Base-by-base conservation (phyloP, 306 rosid species). In the Pueraria montana region DNA sequence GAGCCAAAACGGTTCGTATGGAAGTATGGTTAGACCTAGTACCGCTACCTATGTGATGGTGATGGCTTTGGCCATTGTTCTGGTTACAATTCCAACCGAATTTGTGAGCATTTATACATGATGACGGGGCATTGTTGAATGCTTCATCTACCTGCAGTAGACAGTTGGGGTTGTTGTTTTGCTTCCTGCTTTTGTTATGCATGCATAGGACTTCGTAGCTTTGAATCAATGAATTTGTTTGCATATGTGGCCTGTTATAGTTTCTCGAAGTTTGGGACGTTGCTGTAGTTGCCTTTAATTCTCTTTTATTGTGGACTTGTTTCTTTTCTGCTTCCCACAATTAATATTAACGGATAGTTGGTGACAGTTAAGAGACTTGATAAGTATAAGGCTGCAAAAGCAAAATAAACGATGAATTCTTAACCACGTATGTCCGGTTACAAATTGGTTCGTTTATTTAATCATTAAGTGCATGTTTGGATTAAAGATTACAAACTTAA, bases 51-150 rank as follows among this genome's bases (percentile, higher is more conserved):
- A 79, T 0, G 16, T 87, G 20, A 20, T 82, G 58, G 46, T 74
- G n/a, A 16, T 86, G 85, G 87, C 77, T 52, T 8, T 85, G 52
- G 79, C 90, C 75, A 8, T 84, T 21, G 23, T 79, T 24, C 20
- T 89, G 38, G 11, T 46, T 27, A 86, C 88, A 3, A 52, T 87
- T 64, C 87, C 93, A n/a, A 50, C 77, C 23, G 53, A 77, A 36
- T 80, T 59, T 40, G 23, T 77, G 27, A 32, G 50, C 68, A 49
- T 65, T 73, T 55, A 84, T 10, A 13, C 63, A 17, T 73, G 71
- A 11, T 66, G 66, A 27, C 3, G 32, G 1, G 38, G 17, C 32
- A 8, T 1, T 0, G 43, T 24, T 67, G 43, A 78, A 83, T 49
- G 65, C 55, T 74, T 49, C 81, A 74, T 72, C 85, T 40, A 74